phyloP scores from a whole-genome alignment of 441 rosid genomes.

The Brassica hybrid region DNA sequence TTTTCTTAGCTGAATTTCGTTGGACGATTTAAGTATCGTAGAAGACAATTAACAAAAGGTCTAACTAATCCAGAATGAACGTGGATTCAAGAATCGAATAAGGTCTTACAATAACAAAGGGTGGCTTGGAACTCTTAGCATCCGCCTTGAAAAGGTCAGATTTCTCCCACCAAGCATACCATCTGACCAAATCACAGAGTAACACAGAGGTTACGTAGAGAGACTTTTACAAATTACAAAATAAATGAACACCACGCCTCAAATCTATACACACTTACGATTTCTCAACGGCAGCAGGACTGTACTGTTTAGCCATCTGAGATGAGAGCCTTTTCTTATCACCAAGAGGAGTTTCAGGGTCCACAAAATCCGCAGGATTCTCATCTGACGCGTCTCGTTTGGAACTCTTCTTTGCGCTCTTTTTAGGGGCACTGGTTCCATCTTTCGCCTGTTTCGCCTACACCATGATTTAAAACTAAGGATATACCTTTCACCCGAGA shows the following conservation, averaged over 20 bases:
- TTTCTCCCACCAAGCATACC: slow-evolving; percentile 97
- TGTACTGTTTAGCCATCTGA: slow-evolving; percentile 56
- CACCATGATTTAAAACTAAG: neutral
- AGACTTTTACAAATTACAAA: neutral
- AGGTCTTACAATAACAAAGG: slow-evolving; percentile 73
- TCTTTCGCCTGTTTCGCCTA: slow-evolving; percentile 5
- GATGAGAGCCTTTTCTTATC: slow-evolving; percentile 66
- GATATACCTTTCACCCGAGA: neutral
- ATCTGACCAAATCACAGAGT: slow-evolving; percentile 53
- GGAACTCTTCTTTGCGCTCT: neutral
- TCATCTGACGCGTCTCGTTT: slow-evolving; percentile 43
- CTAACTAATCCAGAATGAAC: slow-evolving; percentile 39
- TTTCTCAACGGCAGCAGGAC: slow-evolving; percentile 55
- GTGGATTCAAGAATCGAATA: neutral
- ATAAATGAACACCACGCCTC: slow-evolving; percentile 45
- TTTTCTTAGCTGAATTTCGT: slow-evolving; percentile 42
- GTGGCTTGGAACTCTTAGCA: slow-evolving; percentile 71
- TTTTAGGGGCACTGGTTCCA: slow-evolving; percentile 1
- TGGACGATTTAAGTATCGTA: neutral
- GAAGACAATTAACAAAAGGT: slow-evolving; percentile 14
- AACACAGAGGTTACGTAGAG: slow-evolving; percentile 35
- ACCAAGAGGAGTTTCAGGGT: slow-evolving; percentile 43
- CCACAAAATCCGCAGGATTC: slow-evolving; percentile 52
- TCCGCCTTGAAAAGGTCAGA: slow-evolving; percentile 75
- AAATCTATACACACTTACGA: slow-evolving; percentile 48